Base-by-base conservation (phyloP, 768 basidiomycete species). In the Thelephora ganbajun region DNA sequence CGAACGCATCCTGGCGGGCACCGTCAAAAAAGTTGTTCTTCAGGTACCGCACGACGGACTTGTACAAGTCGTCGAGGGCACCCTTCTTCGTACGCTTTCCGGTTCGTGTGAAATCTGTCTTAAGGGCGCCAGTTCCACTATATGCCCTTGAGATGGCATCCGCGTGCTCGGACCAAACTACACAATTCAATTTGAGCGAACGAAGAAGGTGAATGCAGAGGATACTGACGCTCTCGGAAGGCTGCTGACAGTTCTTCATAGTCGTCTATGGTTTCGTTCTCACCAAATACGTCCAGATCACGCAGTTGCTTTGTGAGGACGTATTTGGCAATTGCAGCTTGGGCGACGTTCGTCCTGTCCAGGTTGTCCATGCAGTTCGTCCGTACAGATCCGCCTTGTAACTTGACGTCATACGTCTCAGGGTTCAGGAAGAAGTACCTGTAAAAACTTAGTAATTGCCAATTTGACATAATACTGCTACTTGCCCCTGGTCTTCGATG, bases 1-100 rank as follows among this genome's bases (percentile, higher is more conserved):
- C 96, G 59, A 86, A 96, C 7, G 87, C 91, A 64, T 99, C 96
- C 80, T 92, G 56, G 58, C 93, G 70, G 44, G 91, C 73, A 6
- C 96, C 96, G 61, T 99, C 96, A 53, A 96, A 85, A 66, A 89
- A 89, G 59, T 94, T 98, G 69, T 98, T 98, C 71, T 83, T 92
- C 54, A 96, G 58, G 59, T 98, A 99, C 51, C 96, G 77, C 66
- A 78, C 69, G 0, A 78, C 61, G 19, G 84, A 83, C 61, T 97
- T 98, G 63, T 77, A 71, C 0, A 87, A 87, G 63, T 99, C 96
- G 57, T 91, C 80, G 35, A 96, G 56, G 20, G 66, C 61, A 30
- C 96, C 96, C 51, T 80, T 76, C 45, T 68, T 76, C 2, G 91
- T 92, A 33, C 96, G 74, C 62, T 83, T 83, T 56, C 90, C 92